Evolutionary conservation across 257 asterid genomes (phyloP), one percentile per base, ranked within the genome.

Genomic region (Solanum acaule): DNA sequence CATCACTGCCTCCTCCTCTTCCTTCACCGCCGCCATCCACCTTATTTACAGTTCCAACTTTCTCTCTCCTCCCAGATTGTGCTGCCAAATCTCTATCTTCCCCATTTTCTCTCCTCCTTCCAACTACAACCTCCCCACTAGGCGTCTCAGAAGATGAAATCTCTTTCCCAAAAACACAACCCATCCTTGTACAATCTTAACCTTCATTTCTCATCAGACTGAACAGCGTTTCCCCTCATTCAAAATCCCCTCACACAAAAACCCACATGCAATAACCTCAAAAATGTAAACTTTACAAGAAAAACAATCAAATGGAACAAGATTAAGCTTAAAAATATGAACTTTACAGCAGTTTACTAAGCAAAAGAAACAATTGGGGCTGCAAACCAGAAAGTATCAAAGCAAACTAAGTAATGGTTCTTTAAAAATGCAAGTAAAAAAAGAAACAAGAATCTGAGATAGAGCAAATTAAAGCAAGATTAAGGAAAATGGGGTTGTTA

Each of bases 121-220:
- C 93, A 81, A 83, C 91, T 87, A 87, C 97, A 67, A 87, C 90
- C 88, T 90, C 96, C 37, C 93, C 93, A 86, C 91, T 91, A 79
- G 93, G 92, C 65, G 91, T 90, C 85, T 92, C 90, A 67, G 97
- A 83, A 23, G 97, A 92, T 56, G 93, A 92, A 90, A 88, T 91
- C 93, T 93, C 96, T 93, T 91, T 96, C 86, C 95, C 97, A 88
- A 96, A 96, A 16, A 93, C 98, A 92, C 98, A 96, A 87, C 99
- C 99, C 99, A 96, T 96, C 89, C 91, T 86, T 89, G 94, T 91
- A 76, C n/a, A 91, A 93, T 93, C 87, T 81, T 73, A 94, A 87
- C 89, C 89, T 94, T 94, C 96, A 93, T 95, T 89, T 93, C 96
- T 93, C 97, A 95, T 90, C 89, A 59, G 92, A 90, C 88, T 91